Percentiles rank a stretch among this genome's conserved stretches.
phyloP scores from a whole-genome alignment of 2,329 filamentous ascomycete species.

The Mycogone perniciosa region DNA sequence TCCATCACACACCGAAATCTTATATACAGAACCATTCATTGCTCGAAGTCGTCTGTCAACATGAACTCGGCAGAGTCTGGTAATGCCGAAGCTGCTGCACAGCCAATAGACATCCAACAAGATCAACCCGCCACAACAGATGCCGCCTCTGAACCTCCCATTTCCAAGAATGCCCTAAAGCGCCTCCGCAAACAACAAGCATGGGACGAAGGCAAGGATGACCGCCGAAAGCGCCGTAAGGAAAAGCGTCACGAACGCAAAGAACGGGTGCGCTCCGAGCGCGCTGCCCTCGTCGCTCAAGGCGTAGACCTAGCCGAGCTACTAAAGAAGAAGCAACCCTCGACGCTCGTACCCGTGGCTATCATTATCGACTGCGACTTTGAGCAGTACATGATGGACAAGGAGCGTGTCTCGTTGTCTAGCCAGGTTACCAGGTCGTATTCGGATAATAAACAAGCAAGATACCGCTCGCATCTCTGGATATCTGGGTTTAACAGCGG shows the following conservation, averaged over 20 bases:
- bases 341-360: constrained; percentile 63
- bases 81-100: neutral
- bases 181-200: constrained; percentile 64
- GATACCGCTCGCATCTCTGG: constrained; percentile 63
- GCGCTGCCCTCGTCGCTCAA: constrained; percentile 42
- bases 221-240: constrained; percentile 47
- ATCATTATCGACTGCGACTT: constrained; percentile 89
- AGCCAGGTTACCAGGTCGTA: constrained; percentile 84
- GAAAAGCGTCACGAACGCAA: constrained; percentile 47
- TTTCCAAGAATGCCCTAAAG: constrained; percentile 86
- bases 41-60: neutral
- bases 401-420: constrained; percentile 75
- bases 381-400: constrained; percentile 81
- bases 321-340: constrained; percentile 27
- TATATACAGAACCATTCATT: too few species aligned
- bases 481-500: constrained; percentile 72
- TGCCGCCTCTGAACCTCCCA: constrained; percentile 15
- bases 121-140: neutral
- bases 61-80: neutral
- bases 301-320: constrained; percentile 36
- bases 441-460: constrained; percentile 71
- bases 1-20: too few species aligned
- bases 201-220: constrained; percentile 68
- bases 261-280: constrained; percentile 44
- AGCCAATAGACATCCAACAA: constrained; percentile 1